These are phyloP conservation scores for Saccharomycopsis hybrid DNA, from an alignment of 1,139 yeast genomes.

Conservation along the genomic window DNA sequence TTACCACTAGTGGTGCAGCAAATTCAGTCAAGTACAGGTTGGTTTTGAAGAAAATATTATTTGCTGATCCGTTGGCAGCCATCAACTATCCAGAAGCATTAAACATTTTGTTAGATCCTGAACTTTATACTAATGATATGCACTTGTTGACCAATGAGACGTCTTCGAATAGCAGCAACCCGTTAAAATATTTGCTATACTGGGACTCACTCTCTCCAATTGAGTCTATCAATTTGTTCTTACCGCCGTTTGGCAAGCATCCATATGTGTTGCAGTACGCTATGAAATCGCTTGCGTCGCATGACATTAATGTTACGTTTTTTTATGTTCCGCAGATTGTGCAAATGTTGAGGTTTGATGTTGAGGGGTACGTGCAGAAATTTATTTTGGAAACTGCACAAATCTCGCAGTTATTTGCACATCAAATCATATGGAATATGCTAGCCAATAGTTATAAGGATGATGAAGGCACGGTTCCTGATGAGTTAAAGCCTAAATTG, in stretches of 20 bases:
- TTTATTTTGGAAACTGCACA: slow-evolving; percentile 90
- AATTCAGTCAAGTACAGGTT: slow-evolving; percentile 36
- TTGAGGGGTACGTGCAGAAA: slow-evolving; percentile 76
- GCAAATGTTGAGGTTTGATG: slow-evolving; percentile 80
- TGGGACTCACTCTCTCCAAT: slow-evolving; percentile 62
- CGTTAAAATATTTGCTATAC: slow-evolving; percentile 7
- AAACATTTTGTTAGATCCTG: slow-evolving; percentile 44
- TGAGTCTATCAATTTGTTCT: slow-evolving; percentile 76
- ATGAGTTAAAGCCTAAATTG: slow-evolving; percentile 73
- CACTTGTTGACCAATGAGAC: background rate
- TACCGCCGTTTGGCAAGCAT: slow-evolving; percentile 66
- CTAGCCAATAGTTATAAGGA: slow-evolving; percentile 87
- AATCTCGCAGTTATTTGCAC: slow-evolving; percentile 87
- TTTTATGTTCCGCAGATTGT: slow-evolving; percentile 98
- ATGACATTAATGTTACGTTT: slow-evolving; percentile 83
- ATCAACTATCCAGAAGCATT: slow-evolving; percentile 60
- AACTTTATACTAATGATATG: slow-evolving; percentile 29
- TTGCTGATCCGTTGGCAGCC: slow-evolving; percentile 55
- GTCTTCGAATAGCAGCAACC: background rate
- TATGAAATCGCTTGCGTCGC: slow-evolving; percentile 82
- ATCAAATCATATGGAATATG: slow-evolving; percentile 98
- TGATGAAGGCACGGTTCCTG: slow-evolving; percentile 78
- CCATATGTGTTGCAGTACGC: slow-evolving; percentile 77
- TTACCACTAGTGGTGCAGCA: slow-evolving; percentile 28
- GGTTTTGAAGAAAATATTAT: slow-evolving; percentile 42